Evolutionary conservation across 2,329 filamentous ascomycete genomes (phyloP), one percentile per base, ranked within the genome.

Genomic region (Rugonectria rugulosa): DNA sequence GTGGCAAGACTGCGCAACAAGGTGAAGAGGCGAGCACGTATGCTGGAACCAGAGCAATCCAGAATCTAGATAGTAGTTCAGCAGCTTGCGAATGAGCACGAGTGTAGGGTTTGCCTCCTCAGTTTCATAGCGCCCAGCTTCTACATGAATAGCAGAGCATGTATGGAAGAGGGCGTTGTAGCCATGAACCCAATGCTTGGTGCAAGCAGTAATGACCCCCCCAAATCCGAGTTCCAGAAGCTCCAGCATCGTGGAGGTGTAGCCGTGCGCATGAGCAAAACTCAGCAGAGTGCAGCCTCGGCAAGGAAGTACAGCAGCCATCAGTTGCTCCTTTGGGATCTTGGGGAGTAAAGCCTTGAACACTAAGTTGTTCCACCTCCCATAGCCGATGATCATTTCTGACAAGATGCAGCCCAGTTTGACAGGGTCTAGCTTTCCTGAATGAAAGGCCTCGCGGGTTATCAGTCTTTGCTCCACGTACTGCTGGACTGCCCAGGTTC

Each of bases 231-330:
- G 23, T 8, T 64, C 60, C 6, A 67, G 12, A 6, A 65, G 62
- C 32, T 64, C 62, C 7, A 65, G 9, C 58, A 67, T 63, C 7
- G 58, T 41, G 0, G 41, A 32, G 12, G 53, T 42, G 11, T 41
- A 31, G 4, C 23, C 8, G 1, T 38, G 23, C 0, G 48, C 31
- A 1, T 61, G 54, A n/a, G 64, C 60, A 20, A 60, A 64, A 27
- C 65, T 68, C 32, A 68, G 49, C 11, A 68, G 59, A 20, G 63
- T 68, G 19, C 65, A 68, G 1, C 56, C 52, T n/a, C 53, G 43
- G 34, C 65, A 68, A 12, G 65, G 62, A 52, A 68, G 29, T 31
- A 63, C 41, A 12, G 64, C 63, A 11, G 56, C 40, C 27, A 41
- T 48, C 2, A 68, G 5, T 6, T 64, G 50, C 3, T 57, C 36